phyloP scores from a whole-genome alignment of 2,329 filamentous ascomycete genomes.

The Amauroascus niger region DNA sequence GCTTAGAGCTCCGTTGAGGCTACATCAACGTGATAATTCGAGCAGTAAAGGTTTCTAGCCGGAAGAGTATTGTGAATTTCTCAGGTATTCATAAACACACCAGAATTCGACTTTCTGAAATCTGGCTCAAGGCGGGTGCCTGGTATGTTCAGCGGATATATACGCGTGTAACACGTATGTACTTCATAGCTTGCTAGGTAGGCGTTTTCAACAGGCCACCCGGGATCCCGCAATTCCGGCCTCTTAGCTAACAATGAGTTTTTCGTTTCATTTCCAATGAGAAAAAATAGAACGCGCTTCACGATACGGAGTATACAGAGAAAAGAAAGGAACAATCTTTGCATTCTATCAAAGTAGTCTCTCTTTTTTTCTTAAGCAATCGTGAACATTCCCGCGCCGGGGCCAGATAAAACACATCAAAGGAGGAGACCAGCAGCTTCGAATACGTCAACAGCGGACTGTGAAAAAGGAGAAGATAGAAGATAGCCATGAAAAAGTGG shows the following conservation, averaged over 20 bases:
- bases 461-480: not conserved
- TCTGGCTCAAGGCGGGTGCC: no score
- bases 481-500: not conserved
- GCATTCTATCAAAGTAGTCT: slow-evolving; percentile 6
- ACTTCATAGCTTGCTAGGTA: no score
- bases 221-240: not conserved
- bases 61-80: no score
- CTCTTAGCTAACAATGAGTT: not conserved
- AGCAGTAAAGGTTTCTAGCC: no score
- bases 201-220: not conserved
- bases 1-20: no score
- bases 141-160: no score
- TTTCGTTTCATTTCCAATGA: not conserved
- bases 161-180: no score
- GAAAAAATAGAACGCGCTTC: not conserved
- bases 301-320: not conserved
- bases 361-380: not conserved
- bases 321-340: not conserved
- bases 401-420: slow-evolving; percentile 4
- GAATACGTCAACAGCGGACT: not conserved
- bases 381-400: slow-evolving; percentile 9
- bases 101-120: no score
- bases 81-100: no score
- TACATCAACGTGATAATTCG: no score
- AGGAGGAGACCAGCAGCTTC: not conserved